Conservation (phyloP, 352 stramenopile genomes). For the Globisporangium viniferum region DNA sequence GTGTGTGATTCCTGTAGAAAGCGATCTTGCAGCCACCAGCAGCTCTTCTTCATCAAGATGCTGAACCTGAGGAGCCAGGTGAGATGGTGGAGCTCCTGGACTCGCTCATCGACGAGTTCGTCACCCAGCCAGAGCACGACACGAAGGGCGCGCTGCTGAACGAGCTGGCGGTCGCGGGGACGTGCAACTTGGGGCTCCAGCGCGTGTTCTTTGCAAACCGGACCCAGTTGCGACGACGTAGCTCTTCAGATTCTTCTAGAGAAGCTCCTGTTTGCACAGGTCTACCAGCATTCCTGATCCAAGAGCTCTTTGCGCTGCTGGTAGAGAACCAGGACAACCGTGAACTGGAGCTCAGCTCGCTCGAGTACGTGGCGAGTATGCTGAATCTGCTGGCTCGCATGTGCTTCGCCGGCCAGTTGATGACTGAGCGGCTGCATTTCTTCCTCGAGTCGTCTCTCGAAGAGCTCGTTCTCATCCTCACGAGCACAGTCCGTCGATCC, state of each 20-base stretch:
- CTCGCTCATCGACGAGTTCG: slow-evolving; percentile 32
- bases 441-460: slow-evolving; percentile 19
- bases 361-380: slow-evolving; percentile 25
- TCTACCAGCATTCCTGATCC: slow-evolving; percentile 26
- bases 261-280: slow-evolving; percentile 16
- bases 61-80: slow-evolving; percentile 14
- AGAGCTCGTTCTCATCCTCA: slow-evolving; percentile 13
- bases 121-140: slow-evolving; percentile 10
- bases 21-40: slow-evolving; percentile 7
- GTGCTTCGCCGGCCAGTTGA: slow-evolving; percentile 24
- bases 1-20: slow-evolving; percentile 2
- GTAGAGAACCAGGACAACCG: slow-evolving; percentile 13
- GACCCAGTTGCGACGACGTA: slow-evolving; percentile 16
- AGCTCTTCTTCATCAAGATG: not conserved
- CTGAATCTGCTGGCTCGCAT: slow-evolving; percentile 22
- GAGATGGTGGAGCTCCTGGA: slow-evolving; percentile 35
- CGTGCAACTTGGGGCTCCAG: slow-evolving; percentile 31
- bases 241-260: not conserved
- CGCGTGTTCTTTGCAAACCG: slow-evolving; percentile 54
- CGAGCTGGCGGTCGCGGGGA: slow-evolving; percentile 41
- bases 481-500: slow-evolving; percentile 1
- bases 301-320: slow-evolving; percentile 31
- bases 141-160: slow-evolving; percentile 33
- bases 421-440: slow-evolving; percentile 22
- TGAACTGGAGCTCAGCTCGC: slow-evolving; percentile 18